Evolutionary conservation across 306 rosid species (phyloP).

Genomic region (Erythrophleum fordii): DNA sequence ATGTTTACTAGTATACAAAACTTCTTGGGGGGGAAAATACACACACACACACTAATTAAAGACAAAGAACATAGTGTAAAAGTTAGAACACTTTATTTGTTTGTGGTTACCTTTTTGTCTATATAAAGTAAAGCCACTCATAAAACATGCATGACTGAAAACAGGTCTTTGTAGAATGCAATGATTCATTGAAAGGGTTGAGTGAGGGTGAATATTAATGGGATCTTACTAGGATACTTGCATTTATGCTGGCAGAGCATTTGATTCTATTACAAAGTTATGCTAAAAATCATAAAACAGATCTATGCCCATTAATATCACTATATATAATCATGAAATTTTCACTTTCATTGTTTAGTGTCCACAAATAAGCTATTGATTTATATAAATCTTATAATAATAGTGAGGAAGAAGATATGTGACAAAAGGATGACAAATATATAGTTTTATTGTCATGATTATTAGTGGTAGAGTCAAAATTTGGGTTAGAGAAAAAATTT

Average conservation of each 20-base stretch:
- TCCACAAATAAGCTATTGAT: not conserved
- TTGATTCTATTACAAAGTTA: not conserved
- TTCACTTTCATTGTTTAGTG: not conserved
- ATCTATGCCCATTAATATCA: not conserved
- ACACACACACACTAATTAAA: too few relatives aligned
- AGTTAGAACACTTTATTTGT: slow-evolving; percentile 19
- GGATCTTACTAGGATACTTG: slow-evolving; percentile 22
- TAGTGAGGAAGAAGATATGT: too few relatives aligned
- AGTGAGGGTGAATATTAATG: not conserved
- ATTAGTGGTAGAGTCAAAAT: too few relatives aligned
- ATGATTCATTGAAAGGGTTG: slow-evolving; percentile 26
- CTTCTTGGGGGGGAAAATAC: not conserved
- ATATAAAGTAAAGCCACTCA: slow-evolving; percentile 23
- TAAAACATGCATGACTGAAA: slow-evolving; percentile 26
- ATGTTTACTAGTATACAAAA: not conserved
- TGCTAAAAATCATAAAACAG: not conserved
- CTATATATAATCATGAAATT: not conserved
- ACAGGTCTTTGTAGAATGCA: not conserved
- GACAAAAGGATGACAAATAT: too few relatives aligned
- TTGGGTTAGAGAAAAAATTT: too few relatives aligned
- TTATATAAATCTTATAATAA: too few relatives aligned
- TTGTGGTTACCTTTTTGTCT: slow-evolving; percentile 24
- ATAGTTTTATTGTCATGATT: too few relatives aligned
- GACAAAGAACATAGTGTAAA: not conserved
- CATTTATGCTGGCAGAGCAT: not conserved